phyloP scores from a whole-genome alignment of 305 asterid species.

The Stenogyne calaminthoides region DNA sequence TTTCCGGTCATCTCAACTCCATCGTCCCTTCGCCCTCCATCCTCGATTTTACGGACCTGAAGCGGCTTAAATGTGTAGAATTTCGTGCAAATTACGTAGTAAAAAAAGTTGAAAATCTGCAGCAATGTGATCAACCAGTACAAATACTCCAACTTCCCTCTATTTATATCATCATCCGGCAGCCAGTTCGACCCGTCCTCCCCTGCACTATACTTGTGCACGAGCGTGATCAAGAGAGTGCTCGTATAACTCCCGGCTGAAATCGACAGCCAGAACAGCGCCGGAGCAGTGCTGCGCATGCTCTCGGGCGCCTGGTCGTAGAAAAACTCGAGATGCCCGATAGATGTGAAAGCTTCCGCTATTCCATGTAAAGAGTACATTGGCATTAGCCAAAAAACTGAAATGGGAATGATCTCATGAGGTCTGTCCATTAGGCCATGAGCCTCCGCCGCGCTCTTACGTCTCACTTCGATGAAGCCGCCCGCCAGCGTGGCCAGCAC shows the following conservation, averaged over 20 bases:
- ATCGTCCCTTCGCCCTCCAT: constrained; percentile 28
- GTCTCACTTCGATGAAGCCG: constrained; percentile 62
- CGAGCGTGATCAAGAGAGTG: constrained; percentile 64
- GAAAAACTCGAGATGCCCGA: constrained; percentile 90
- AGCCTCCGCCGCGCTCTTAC: constrained; percentile 51
- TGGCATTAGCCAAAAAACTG: constrained; percentile 83
- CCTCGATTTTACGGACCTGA: constrained; percentile 33
- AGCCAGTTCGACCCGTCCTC: constrained; percentile 77
- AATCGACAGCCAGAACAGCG: constrained; percentile 76
- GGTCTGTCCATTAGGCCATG: constrained; percentile 58
- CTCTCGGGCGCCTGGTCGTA: constrained; percentile 97
- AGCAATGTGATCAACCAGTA: constrained; percentile 79
- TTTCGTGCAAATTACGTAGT: constrained; percentile 71
- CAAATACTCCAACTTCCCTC: constrained; percentile 75
- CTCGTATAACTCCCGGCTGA: constrained; percentile 81
- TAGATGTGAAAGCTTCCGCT: constrained; percentile 87
- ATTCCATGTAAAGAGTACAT: constrained; percentile 75
- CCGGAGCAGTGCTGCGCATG: constrained; percentile 83
- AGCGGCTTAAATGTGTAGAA: constrained; percentile 78
- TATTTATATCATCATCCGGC: constrained; percentile 69
- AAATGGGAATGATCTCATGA: constrained; percentile 50
- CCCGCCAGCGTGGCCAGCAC: constrained; percentile 70
- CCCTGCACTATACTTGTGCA: constrained; percentile 61
- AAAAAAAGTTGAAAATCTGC: constrained; percentile 67
- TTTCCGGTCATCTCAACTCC: constrained; percentile 41